Conservation (phyloP, 1,139 yeast species). For the Blastobotrys raffinosifermentans region DNA sequence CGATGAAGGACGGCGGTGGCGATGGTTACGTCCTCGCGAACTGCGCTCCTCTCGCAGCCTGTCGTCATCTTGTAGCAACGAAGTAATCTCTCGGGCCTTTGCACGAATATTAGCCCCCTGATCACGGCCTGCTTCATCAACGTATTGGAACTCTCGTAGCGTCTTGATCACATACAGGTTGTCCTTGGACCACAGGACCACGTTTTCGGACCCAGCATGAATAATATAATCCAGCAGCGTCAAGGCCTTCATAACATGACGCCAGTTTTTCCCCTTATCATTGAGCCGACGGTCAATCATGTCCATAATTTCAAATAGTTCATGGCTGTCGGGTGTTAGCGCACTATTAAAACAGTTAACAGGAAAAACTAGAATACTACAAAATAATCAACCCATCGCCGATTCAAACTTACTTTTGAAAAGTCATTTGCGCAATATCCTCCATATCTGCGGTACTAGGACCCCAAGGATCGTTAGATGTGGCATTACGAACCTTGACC, state of each 20-base stretch:
- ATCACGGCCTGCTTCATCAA: slow-evolving; percentile 75
- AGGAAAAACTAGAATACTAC: neutral
- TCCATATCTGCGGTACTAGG: slow-evolving; percentile 82
- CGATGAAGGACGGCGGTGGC: slow-evolving; percentile 13
- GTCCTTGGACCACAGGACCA: slow-evolving; percentile 91
- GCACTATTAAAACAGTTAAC: slow-evolving; percentile 10
- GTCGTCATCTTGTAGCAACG: slow-evolving; percentile 76
- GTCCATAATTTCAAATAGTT: slow-evolving; percentile 88
- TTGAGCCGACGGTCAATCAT: slow-evolving; percentile 90
- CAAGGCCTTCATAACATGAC: slow-evolving; percentile 82
- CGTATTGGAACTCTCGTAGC: slow-evolving; percentile 79
- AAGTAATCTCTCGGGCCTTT: slow-evolving; percentile 85
- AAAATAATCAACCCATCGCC: neutral
- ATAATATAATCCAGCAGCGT: slow-evolving; percentile 86
- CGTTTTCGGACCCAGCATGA: slow-evolving; percentile 82
- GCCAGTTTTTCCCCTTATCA: slow-evolving; percentile 97
- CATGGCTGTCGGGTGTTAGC: slow-evolving; percentile 41
- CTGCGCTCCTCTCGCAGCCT: slow-evolving; percentile 67
- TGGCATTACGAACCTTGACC: slow-evolving; percentile 80
- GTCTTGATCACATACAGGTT: slow-evolving; percentile 87
- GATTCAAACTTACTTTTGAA: slow-evolving; percentile 40
- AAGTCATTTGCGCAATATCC: slow-evolving; percentile 72
- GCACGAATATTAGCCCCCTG: slow-evolving; percentile 87
- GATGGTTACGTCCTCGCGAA: slow-evolving; percentile 5
- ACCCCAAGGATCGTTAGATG: slow-evolving; percentile 83